Evolutionary conservation across 306 rosid species (phyloP), one percentile per base, ranked within the genome.

Genomic region (Trichosanthes cucumerina): DNA sequence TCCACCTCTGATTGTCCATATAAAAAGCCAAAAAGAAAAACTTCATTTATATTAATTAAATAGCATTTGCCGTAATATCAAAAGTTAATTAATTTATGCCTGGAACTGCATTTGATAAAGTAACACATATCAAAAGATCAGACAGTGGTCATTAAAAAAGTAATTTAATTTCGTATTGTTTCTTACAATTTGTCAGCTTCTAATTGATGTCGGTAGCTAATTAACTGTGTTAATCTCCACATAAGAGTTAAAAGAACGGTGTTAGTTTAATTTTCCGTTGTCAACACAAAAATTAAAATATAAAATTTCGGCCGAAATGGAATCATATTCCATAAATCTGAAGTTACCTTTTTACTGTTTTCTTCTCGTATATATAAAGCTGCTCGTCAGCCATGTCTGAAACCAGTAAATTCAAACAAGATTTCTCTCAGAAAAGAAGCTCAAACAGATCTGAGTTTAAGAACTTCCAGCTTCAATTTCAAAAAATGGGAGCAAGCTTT

Each of bases 401-500:
- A 66, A 38, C 19, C 16, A 6, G 21, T 66, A 9, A 9, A 69
- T 14, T 43, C 38, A 69, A 66, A 69, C 33, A 69, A 10, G 53
- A 21, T 24, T n/a, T 41, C 38, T 60, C 38, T 60, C 38, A 1
- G 31, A 24, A 14, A 24, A 59, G 68, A 57, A 14, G 63, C 31
- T 57, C 50, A 38, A 68, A 21, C 75, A 9, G 31, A 9, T 33
- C 23, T 34, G 11, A 64, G 72, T 18, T 66, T 39, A 66, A 66
- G 3, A 41, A 5, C 34, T 44, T 19, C 0, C 14, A 33, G 78
- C 64, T 75, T 75, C 64, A 75, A 21, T 75, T 75, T 75, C 46
- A 54, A 21, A 2, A 71, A 9, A 92, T 92, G 97, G 93, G 93
- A 59, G 78, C 49, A 26, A 73, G 24, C 60, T 73, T 73, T 72